Percentiles rank a stretch among this genome's conserved stretches.
Conservation (phyloP, 768 basidiomycete species). For the Boletus fagicola region DNA sequence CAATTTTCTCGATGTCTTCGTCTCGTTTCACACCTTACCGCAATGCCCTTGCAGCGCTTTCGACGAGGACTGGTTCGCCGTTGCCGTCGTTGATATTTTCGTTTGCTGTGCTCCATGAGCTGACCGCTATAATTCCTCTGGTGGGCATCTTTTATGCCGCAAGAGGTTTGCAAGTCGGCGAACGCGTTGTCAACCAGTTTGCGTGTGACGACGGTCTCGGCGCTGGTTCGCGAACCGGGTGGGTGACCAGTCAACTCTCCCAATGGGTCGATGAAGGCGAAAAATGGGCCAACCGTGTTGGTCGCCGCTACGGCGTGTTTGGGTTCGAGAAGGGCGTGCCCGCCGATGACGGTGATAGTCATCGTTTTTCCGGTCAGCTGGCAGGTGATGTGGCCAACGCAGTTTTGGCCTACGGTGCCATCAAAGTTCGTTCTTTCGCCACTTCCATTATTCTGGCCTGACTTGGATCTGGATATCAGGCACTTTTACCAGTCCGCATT, state of each 20-base stretch:
- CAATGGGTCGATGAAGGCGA: conserved; percentile 80
- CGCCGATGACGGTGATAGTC: conserved; percentile 4
- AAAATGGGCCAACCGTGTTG: conserved; percentile 65
- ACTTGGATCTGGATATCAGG: conserved; percentile 41
- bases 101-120: conserved; percentile 81
- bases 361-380: conserved; percentile 38
- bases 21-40: conserved; percentile 48
- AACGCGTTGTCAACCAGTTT: conserved; percentile 51
- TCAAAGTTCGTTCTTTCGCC: conserved; percentile 55
- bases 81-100: conserved; percentile 74
- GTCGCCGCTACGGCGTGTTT: conserved; percentile 75
- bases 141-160: conserved; percentile 72
- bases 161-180: conserved; percentile 65
- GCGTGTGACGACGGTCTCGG: conserved; percentile 14
- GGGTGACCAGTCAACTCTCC: conserved; percentile 44
- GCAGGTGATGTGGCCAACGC: conserved; percentile 82
- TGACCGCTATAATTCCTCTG: conserved; percentile 78
- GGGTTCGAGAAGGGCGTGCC: conserved; percentile 60
- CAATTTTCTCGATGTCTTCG: conserved; percentile 20
- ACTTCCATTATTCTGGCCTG: neutral
- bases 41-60: conserved; percentile 54
- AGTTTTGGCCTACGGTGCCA: conserved; percentile 74
- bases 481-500: conserved; percentile 69
- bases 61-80: conserved; percentile 70
- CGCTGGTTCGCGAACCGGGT: conserved; percentile 28